These are phyloP conservation scores for Phytopythium delawarense DNA, from an alignment of 352 stramenopile species.

Conservation along the genomic window DNA sequence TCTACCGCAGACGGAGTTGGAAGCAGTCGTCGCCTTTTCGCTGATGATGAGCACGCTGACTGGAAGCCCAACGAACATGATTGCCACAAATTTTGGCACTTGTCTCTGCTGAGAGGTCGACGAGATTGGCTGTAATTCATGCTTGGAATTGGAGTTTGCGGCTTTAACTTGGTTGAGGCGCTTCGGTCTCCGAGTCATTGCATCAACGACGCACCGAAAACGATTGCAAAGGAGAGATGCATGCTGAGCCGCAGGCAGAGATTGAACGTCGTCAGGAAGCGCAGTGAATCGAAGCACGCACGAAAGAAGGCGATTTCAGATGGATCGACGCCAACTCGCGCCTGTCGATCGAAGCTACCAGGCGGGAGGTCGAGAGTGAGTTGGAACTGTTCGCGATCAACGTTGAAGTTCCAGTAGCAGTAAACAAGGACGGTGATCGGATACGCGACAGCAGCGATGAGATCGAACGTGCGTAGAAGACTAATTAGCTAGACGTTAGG, in stretches of 20 bases:
- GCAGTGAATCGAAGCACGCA: constrained; percentile 29
- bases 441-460: constrained; percentile 23
- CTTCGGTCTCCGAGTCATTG: neutral
- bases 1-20: no score
- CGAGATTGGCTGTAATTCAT: no score
- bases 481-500: no score
- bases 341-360: constrained; percentile 29
- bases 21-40: no score
- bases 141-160: neutral
- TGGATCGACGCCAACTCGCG: constrained; percentile 21
- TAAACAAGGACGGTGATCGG: constrained; percentile 25
- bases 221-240: constrained; percentile 27
- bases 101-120: no score
- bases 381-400: constrained; percentile 21
- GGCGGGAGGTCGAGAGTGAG: constrained; percentile 13
- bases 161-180: neutral
- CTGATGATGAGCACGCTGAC: no score
- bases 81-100: no score
- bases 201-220: constrained; percentile 18
- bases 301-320: constrained; percentile 26
- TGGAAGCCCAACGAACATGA: no score
- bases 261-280: constrained; percentile 15
- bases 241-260: constrained; percentile 21
- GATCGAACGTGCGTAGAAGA: constrained; percentile 21
- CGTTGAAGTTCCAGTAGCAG: constrained; percentile 28